Conservation (phyloP, 2,329 filamentous ascomycete species). For the Alternaria arborescens region DNA sequence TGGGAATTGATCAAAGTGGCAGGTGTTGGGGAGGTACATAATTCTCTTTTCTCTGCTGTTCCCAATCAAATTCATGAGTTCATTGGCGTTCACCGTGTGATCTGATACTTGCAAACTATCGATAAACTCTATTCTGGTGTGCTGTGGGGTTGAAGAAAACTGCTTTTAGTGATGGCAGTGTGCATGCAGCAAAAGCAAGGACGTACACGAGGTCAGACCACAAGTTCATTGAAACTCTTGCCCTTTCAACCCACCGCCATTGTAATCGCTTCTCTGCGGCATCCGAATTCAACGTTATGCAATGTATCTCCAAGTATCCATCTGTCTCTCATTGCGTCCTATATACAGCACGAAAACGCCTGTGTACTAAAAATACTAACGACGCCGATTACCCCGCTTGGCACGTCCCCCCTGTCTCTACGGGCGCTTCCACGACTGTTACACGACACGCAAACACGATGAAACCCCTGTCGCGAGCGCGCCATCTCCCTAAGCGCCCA, state of each 20-base stretch:
- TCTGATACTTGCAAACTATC: not conserved
- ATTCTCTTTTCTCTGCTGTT: conserved; percentile 14
- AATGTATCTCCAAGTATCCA: not conserved
- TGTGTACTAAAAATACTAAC: not conserved
- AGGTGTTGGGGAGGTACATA: conserved; percentile 12
- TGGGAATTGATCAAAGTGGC: conserved; percentile 8
- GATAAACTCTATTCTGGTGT: conserved; percentile 5
- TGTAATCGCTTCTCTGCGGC: not conserved
- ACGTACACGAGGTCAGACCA: conserved; percentile 11
- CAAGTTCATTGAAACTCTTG: conserved; percentile 12
- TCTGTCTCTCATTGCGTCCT: not conserved
- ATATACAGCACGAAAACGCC: conserved; percentile 1
- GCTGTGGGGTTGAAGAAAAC: not conserved
- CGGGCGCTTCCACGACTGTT: conserved; percentile 1
- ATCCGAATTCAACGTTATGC: not conserved
- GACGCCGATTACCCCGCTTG: conserved; percentile 9
- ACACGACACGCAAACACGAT: conserved; percentile 2
- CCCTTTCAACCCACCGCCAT: not conserved
- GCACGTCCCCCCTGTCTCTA: conserved; percentile 4
- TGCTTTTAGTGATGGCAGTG: conserved; percentile 8
- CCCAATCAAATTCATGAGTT: conserved; percentile 7
- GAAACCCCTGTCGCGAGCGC: conserved; percentile 3
- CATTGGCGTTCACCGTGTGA: conserved; percentile 9
- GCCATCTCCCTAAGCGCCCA: conserved; percentile 5
- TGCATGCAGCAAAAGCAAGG: conserved; percentile 13